Base-by-base conservation (phyloP, 2,329 filamentous ascomycete genomes). In the Pyrenochaeta sp. region DNA sequence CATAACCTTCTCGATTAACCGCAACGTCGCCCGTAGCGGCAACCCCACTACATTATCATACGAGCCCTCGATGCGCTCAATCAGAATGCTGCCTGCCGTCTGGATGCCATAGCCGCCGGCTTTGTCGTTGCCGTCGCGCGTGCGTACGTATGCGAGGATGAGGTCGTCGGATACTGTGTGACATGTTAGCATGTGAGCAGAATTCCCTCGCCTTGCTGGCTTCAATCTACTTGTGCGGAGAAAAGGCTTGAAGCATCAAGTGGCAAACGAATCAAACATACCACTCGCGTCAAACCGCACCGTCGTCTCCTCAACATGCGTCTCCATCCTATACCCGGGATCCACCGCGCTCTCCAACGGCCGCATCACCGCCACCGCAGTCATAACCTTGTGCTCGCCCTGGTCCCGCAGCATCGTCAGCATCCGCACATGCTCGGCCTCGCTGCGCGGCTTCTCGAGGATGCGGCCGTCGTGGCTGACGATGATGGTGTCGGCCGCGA, bases 21-120 rank as follows among this genome's bases (percentile, higher is more conserved):
- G 84, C 69, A 99, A 68, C 9, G 86, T 89, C 55, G 83, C 81
- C 58, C 90, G 82, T 53, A 97, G 79, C 6, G 94, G 94, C 70
- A 99, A 70, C 0, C 94, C 94, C 19, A 99, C 86, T 1, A 97
- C 94, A 71, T 97, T 97, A 76, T 99, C 94, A 62, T 90, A 89
- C 41, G 84, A 85, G 8, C 94, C 94, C 53, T 96, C 89, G 54
- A 99, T 88, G 71, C 81, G 87, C 69, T 96, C 91, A 9, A 99
- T 85, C 44, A 99, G 73, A 68, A 96, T 85, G 7, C 89, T 87
- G 1, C 89, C 94, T 8, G 93, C 77, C 0, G 93, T 94, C 73
- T 99, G 94, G 39, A 99, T 83, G 1, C 90, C 94, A 72, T 99
- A 99, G 0, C 94, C 94, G 2, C 94, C 94, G 0, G 94, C 94